A percentile compares a stretch with the other conserved stretches of the same genome.
Conservation (phyloP, 2,329 filamentous ascomycete genomes). For the Pyrenochaeta sp. region DNA sequence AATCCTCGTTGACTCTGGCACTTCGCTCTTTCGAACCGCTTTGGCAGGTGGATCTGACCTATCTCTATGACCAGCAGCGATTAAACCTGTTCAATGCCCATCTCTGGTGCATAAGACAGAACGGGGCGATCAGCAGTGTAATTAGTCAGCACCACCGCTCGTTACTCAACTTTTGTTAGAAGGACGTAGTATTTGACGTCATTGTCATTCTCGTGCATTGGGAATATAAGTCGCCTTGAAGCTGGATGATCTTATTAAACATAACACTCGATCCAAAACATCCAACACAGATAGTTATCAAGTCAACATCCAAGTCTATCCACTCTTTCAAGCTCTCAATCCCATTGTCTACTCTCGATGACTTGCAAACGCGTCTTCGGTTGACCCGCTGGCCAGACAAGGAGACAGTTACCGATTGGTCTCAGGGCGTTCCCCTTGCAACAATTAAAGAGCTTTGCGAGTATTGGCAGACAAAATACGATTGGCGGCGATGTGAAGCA, state of each 20-base stretch:
- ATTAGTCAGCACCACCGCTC: not conserved
- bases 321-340: conserved; percentile 23
- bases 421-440: conserved; percentile 65
- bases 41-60: too few relatives aligned
- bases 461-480: conserved; percentile 63
- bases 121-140: not conserved
- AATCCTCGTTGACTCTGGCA: too few relatives aligned
- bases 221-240: not conserved
- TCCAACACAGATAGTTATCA: not conserved
- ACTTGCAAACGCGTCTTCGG: conserved; percentile 26
- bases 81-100: too few relatives aligned
- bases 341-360: conserved; percentile 20
- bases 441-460: conserved; percentile 65
- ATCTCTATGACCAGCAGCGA: too few relatives aligned
- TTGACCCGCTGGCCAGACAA: conserved; percentile 28
- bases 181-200: not conserved
- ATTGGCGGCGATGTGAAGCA: conserved; percentile 67
- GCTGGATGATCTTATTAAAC: not conserved
- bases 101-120: too few relatives aligned
- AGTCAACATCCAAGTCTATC: conserved; percentile 15
- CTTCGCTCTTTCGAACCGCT: too few relatives aligned
- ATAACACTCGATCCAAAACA: conserved; percentile 2
- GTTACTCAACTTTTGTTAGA: not conserved
- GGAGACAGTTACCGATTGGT: conserved; percentile 49
- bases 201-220: not conserved